Evolutionary conservation across 371 early-diverging fungal genomes (phyloP).

Genomic region (Choanephora cucurbitarum): DNA sequence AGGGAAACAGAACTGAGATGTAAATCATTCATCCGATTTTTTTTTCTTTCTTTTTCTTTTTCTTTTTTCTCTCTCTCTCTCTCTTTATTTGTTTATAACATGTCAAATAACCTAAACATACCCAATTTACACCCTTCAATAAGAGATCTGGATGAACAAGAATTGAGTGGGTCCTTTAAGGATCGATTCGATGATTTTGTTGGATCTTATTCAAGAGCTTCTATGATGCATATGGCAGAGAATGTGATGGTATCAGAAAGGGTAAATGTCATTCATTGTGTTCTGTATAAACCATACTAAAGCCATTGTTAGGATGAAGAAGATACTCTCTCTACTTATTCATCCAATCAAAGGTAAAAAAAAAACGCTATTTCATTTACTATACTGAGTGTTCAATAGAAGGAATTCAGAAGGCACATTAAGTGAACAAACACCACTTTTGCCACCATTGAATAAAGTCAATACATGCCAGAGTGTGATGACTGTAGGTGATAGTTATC

Average conservation of each 20-base stretch:
- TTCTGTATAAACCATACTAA: too few species aligned
- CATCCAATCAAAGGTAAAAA: background rate
- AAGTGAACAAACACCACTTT: constrained; percentile 4
- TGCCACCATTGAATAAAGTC: constrained; percentile 33
- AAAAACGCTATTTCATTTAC: background rate
- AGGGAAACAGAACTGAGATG: too few species aligned
- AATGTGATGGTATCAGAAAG: constrained; percentile 41
- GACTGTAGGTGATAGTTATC: constrained; percentile 41
- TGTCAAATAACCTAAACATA: background rate
- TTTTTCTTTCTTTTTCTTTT: background rate
- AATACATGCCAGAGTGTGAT: constrained; percentile 30
- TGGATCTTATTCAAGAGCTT: constrained; percentile 51
- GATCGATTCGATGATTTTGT: constrained; percentile 32
- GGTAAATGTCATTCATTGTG: too few species aligned
- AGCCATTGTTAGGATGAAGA: too few species aligned
- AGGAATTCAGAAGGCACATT: constrained; percentile 13
- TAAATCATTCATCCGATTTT: too few species aligned
- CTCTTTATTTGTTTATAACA: background rate
- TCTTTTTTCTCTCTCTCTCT: background rate
- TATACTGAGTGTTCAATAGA: background rate
- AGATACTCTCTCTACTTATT: background rate
- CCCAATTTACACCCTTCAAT: background rate
- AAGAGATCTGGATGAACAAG: background rate
- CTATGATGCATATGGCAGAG: constrained; percentile 55
- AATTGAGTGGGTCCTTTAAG: constrained; percentile 10